Evolutionary conservation across 805 yeast species (phyloP).

Genomic region (Candida nemodendra): DNA sequence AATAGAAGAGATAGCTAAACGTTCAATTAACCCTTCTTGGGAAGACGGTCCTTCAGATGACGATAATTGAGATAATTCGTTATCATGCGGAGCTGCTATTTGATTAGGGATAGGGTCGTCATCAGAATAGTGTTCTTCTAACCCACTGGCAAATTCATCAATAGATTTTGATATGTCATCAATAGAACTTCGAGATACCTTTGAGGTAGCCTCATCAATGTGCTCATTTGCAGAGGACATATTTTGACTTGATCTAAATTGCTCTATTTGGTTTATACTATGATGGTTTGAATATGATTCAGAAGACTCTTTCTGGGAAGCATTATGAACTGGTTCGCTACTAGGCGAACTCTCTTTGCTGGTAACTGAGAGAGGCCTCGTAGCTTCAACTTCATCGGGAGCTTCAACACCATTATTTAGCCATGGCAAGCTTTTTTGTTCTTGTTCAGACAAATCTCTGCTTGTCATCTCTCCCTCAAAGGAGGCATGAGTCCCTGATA

Average conservation of each 20-base stretch:
- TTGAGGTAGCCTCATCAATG: not conserved
- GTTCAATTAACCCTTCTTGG: too few species aligned
- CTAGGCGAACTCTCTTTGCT: constrained; percentile 2
- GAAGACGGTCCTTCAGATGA: too few species aligned
- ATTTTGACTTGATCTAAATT: not conserved
- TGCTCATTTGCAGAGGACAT: not conserved
- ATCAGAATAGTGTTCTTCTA: constrained; percentile 2
- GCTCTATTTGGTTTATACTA: not conserved
- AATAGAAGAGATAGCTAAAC: too few species aligned
- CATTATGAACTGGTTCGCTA: not conserved
- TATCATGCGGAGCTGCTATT: too few species aligned
- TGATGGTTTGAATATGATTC: not conserved
- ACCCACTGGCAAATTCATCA: constrained; percentile 17
- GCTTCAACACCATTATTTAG: constrained; percentile 3
- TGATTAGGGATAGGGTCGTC: too few species aligned
- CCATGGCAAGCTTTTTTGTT: not conserved
- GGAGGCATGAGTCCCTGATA: too few species aligned
- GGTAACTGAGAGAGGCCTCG: constrained; percentile 3
- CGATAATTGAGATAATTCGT: too few species aligned
- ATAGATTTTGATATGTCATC: constrained; percentile 17
- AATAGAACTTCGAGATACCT: constrained; percentile 9
- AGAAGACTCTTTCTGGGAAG: too few species aligned
- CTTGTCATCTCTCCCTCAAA: too few species aligned
- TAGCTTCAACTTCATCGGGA: constrained; percentile 4
- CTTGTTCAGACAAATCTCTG: not conserved